A percentile compares a stretch with the other conserved stretches of the same genome.
Conservation (phyloP, 1,284 basidiomycete species). For the Boletus sp. region DNA sequence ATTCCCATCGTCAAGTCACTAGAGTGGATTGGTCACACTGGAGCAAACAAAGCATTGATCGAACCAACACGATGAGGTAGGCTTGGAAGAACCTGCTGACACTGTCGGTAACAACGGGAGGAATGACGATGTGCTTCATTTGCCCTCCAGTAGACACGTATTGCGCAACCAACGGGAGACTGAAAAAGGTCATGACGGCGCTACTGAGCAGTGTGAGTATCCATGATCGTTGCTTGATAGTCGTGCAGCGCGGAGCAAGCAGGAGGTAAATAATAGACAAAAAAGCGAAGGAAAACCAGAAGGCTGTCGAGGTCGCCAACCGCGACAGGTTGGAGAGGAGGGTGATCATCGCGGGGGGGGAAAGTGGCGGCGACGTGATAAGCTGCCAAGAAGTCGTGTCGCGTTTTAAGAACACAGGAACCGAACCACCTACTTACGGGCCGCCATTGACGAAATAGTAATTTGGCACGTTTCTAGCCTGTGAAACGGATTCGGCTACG, state of each 20-base stretch:
- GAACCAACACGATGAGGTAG: conserved; percentile 43
- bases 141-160: conserved; percentile 38
- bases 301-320: conserved; percentile 24
- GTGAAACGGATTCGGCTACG: conserved; percentile 21
- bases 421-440: conserved; percentile 10
- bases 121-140: conserved; percentile 27
- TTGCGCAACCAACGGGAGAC: conserved; percentile 47
- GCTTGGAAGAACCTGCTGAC: conserved; percentile 46
- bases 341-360: conserved; percentile 24
- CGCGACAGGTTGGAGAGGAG: conserved; percentile 13
- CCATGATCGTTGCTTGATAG: conserved; percentile 50
- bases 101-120: conserved; percentile 24
- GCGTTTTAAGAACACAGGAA: conserved; percentile 27
- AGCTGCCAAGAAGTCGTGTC: conserved; percentile 4
- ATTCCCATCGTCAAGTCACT: conserved; percentile 41
- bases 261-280: conserved; percentile 36
- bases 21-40: conserved; percentile 18
- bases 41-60: conserved; percentile 8
- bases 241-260: conserved; percentile 36
- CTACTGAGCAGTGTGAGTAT: conserved; percentile 50
- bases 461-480: conserved; percentile 24
- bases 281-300: conserved; percentile 23
- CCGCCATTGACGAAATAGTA: conserved; percentile 10
- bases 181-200: conserved; percentile 43
- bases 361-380: conserved; percentile 25